Base-by-base conservation (phyloP, 192 early-diverging fungal genomes). In the Hyaloraphidium curvatum region DNA sequence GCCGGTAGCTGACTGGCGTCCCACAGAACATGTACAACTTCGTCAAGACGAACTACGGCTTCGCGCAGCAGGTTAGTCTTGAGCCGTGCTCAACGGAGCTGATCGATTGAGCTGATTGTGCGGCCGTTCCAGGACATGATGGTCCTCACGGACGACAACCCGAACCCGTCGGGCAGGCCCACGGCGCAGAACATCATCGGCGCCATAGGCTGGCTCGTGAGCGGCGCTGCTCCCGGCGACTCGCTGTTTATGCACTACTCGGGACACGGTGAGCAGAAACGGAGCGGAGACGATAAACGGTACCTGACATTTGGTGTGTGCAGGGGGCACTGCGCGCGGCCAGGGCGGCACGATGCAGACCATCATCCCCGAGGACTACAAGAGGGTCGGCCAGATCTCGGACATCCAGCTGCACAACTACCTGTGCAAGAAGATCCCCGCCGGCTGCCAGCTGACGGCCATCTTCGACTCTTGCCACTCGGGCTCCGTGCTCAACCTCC, bases 171-270 rank as follows among this genome's bases (percentile, higher is more conserved):
- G n/a, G 26, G 30, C 3, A 40, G 11, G 23, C 69, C 70, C 1
- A 81, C 77, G 17, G 57, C 67, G 29, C 66, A 67, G 30, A 69
- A 74, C 50, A 81, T 81, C 21, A 65, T 72, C 14, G 61, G 72
- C 28, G 74, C 68, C 31, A 79, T 86, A 60, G 66, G 68, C 28
- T 81, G 79, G 68, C 73, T 88, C 40, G 77, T 82, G 55, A 60
- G 62, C 37, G 78, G 66, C 25, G 72, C 80, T 28, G 62, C 66
- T 27, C 73, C 85, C 39, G 77, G 77, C 50, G 83, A 86, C 58
- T 76, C 78, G 4, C 66, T 88, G 53, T 80, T 83, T 56, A 78
- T 87, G 62, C 80, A 84, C 62, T 87, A 68, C 58, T 81, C 72
- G 51, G 57, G 63, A n/a, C n/a, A n/a, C n/a, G n/a, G n/a, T n/a